Evolutionary conservation across 2,329 filamentous ascomycete species (phyloP), one percentile per base, ranked within the genome.

Genomic region (Botrytis fragariae): DNA sequence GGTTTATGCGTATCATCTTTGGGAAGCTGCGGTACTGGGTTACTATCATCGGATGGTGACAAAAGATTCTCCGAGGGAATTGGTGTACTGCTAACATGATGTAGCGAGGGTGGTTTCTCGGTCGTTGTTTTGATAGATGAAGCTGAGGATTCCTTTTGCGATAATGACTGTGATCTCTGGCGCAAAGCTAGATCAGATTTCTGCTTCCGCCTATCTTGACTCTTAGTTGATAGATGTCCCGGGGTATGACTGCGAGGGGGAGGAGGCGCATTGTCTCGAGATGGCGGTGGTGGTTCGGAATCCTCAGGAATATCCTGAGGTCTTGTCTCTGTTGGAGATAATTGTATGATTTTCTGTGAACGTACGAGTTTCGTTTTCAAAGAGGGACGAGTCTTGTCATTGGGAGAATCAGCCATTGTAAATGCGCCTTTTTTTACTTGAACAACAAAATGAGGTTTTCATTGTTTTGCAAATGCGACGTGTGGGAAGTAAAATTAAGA

Each of bases 191-290:
- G 69, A 16, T 80, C 78, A 18, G 77, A 77, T 25, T 77, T 76
- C 72, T 79, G 79, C 74, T 78, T 81, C 74, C 77, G 69, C 65
- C 77, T 76, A 63, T 81, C 79, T 60, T 80, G 85, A 81, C 86
- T 89, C 82, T 87, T 90, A 76, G 86, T 86, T 20, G 89, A 83
- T 59, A 90, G 84, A 77, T 90, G 88, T 73, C 89, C 88, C 1
- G 89, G 89, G 1, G 89, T 91, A 79, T 91, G 89, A 79, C 86
- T 90, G 76, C 89, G 85, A 62, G 87, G 79, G 65, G 87, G 79
- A 67, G 85, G 82, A 75, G 81, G 71, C 80, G 78, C 29, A 72
- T 72, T 67, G 25, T 72, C 70, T 67, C 61, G 70, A 42, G 70
- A 61, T 79, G 78, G 72, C 79, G 82, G 74, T 83, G 82, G 73